phyloP scores from a whole-genome alignment of 2,329 filamentous ascomycete species.

The Phaeophleospora eucalypticola region DNA sequence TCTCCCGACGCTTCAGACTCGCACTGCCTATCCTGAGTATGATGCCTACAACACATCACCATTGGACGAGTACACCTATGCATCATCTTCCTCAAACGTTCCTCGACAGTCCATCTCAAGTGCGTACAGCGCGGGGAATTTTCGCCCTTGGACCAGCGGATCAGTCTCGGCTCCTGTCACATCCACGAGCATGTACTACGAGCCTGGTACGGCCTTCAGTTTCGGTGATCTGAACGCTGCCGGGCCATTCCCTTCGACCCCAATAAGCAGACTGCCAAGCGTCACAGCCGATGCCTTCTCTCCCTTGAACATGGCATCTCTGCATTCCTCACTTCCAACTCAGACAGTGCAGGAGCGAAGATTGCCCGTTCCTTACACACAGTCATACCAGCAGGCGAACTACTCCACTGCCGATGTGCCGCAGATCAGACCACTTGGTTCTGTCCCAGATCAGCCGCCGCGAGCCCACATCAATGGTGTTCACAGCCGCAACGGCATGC shows the following conservation, averaged over 20 bases:
- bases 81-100: slow-evolving; percentile 16
- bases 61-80: slow-evolving; percentile 28
- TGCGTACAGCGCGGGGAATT: slow-evolving; percentile 25
- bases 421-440: slow-evolving; percentile 24
- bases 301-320: slow-evolving; percentile 32
- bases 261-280: slow-evolving; percentile 23
- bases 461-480: slow-evolving; percentile 27
- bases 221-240: slow-evolving; percentile 26
- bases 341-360: slow-evolving; percentile 31
- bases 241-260: slow-evolving; percentile 15
- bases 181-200: slow-evolving; percentile 26
- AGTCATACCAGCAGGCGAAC: slow-evolving; percentile 16
- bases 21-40: slow-evolving; percentile 25
- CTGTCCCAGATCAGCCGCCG: slow-evolving; percentile 20
- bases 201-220: slow-evolving; percentile 24
- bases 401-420: slow-evolving; percentile 20
- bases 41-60: slow-evolving; percentile 29
- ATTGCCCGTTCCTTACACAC: slow-evolving; percentile 29
- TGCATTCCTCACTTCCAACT: slow-evolving; percentile 32
- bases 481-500: slow-evolving; percentile 30
- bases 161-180: slow-evolving; percentile 24
- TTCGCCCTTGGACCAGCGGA: slow-evolving; percentile 26
- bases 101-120: slow-evolving; percentile 26
- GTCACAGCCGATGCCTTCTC: slow-evolving; percentile 28
- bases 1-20: slow-evolving; percentile 26